Conservation (phyloP, 805 yeast species). For the Lachancea sp. region DNA sequence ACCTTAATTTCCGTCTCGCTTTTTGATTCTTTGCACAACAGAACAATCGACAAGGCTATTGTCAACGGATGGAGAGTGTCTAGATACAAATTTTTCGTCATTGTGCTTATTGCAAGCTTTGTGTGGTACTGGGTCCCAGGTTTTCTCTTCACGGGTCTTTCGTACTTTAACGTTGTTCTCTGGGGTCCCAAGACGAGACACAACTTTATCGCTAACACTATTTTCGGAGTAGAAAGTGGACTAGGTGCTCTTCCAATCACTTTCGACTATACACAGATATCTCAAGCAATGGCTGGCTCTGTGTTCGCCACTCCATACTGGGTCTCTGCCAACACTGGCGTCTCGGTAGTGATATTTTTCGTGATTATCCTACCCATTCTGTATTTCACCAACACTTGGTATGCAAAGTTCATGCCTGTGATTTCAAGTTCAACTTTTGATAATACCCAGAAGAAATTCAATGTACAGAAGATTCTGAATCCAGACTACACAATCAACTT, state of each 20-base stretch:
- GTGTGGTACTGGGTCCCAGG: slow-evolving; percentile 65
- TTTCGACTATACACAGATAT: slow-evolving; percentile 54
- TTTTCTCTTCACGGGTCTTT: slow-evolving; percentile 52
- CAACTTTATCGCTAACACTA: slow-evolving; percentile 51
- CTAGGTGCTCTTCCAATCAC: slow-evolving; percentile 50
- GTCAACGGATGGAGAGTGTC: slow-evolving; percentile 57
- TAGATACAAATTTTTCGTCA: slow-evolving; percentile 43
- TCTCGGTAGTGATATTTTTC: slow-evolving; percentile 44
- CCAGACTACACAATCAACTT: slow-evolving; percentile 38
- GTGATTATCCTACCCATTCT: slow-evolving; percentile 45
- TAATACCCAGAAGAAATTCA: slow-evolving; percentile 39
- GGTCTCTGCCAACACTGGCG: slow-evolving; percentile 35
- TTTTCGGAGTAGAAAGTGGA: slow-evolving; percentile 56
- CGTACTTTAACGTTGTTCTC: slow-evolving; percentile 46
- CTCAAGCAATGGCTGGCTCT: slow-evolving; percentile 43
- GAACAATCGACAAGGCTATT: slow-evolving; percentile 35
- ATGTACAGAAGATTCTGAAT: slow-evolving; percentile 43
- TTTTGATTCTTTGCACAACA: slow-evolving; percentile 43
- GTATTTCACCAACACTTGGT: slow-evolving; percentile 50
- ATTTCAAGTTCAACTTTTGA: slow-evolving; percentile 46
- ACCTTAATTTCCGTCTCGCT: slow-evolving; percentile 53
- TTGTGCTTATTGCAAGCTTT: slow-evolving; percentile 39
- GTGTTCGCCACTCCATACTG: slow-evolving; percentile 52
- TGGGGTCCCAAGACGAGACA: slow-evolving; percentile 35
- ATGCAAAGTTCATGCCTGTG: slow-evolving; percentile 55